phyloP scores from a whole-genome alignment of 2,329 filamentous ascomycete genomes.

The Fusarium sp. region DNA sequence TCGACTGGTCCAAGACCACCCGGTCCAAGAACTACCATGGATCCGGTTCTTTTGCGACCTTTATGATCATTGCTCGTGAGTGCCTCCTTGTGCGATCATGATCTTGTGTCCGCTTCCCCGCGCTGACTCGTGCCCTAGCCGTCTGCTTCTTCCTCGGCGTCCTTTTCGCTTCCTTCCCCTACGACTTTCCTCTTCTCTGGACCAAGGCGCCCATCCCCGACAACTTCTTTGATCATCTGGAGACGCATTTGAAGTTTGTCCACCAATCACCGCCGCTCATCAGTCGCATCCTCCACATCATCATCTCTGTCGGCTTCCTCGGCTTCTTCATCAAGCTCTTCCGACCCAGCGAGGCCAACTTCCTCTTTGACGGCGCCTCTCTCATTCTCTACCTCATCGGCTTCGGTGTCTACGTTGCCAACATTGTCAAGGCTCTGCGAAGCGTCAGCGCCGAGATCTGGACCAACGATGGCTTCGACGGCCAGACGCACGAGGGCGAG shows the following conservation, averaged over 20 bases:
- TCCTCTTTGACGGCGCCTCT: constrained; percentile 90
- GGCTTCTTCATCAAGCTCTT: constrained; percentile 96
- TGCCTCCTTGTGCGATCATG: constrained; percentile 43
- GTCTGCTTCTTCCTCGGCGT: constrained; percentile 98
- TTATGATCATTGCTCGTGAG: constrained; percentile 95
- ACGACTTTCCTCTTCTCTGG: constrained; percentile 93
- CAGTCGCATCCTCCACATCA: constrained; percentile 92
- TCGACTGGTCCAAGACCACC: constrained; percentile 69
- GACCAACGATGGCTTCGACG: constrained; percentile 55
- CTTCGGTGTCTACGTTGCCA: constrained; percentile 92
- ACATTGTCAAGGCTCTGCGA: constrained; percentile 94
- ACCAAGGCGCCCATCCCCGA: constrained; percentile 73
- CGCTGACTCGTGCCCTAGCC: constrained; percentile 59
- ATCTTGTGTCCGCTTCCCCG: background rate
- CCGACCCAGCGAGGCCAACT: constrained; percentile 91
- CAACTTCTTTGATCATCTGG: constrained; percentile 84
- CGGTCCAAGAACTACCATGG: constrained; percentile 69
- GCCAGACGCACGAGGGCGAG: constrained; percentile 53
- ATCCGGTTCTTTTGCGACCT: constrained; percentile 87
- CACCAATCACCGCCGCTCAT: constrained; percentile 94
- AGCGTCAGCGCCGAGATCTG: constrained; percentile 81
- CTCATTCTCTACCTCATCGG: constrained; percentile 87
- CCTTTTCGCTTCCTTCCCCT: constrained; percentile 95
- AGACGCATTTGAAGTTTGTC: constrained; percentile 90
- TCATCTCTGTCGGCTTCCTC: constrained; percentile 85